Base-by-base conservation (phyloP, 495 filamentous ascomycete species). In the Thozetella sp. region DNA sequence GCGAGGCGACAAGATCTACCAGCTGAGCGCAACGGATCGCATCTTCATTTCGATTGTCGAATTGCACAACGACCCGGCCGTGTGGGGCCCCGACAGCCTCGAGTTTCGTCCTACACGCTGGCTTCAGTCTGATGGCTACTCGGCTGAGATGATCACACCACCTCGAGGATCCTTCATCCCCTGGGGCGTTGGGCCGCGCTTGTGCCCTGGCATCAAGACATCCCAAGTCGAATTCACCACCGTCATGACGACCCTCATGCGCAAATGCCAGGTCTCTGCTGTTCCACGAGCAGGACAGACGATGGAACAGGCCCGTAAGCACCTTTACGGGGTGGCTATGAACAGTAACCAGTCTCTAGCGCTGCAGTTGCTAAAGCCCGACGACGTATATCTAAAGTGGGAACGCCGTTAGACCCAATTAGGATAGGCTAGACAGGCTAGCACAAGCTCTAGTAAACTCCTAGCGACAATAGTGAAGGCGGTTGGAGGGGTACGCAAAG, bases 41-140 rank as follows among this genome's bases (percentile, higher is more conserved):
- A 77, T 87, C 2, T 80, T 82, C 22, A 77, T 80, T 60, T 85
- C 82, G 54, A 72, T 76, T 12, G 82, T 79, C 75, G 79, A 82
- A 1, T 63, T 86, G 51, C 81, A 86, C 55, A 67, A 72, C 17
- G 66, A 80, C 43, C 69, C 77, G 2, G 69, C 74, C n/a, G 63
- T 84, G 10, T 87, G 84, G 63, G 81, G 83, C 50, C 58, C 61
- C 37, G 80, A 82, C 62, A 75, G 79, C 19, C 76, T 81, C 26
- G 56, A 53, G 4, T 88, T 81, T 67, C 64, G 73, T 4, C 84
- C 84, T 3, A 76, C 83, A 45, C 67, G 84, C 24, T 87, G 83
- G 84, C 64, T 83, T 10, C 74, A 48, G 23, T 6, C 53, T 13
- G 48, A 13, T 1, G 25, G 19, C 15, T 22, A 23, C 17, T 52